Evolutionary conservation across 352 stramenopile species (phyloP), one percentile per base, ranked within the genome.

Genomic region (Pythium sukuiense): DNA sequence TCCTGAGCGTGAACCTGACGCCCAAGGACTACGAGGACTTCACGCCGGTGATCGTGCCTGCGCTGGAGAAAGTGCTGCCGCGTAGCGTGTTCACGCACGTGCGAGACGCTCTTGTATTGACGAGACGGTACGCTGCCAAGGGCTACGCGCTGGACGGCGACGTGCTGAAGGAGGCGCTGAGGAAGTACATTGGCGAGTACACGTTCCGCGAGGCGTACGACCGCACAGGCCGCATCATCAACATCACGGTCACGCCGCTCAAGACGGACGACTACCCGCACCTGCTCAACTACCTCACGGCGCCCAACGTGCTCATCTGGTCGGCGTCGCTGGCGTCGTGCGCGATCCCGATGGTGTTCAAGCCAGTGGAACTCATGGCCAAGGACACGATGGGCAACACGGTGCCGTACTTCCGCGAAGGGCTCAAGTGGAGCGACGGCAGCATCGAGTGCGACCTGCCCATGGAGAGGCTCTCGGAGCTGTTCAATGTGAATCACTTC

Each of bases 401-500:
- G 14, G 85, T 95, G 11, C 85, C 85, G 29, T 93, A 93, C 59
- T 91, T 83, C 33, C 81, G 83, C 37, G 83, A 94, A 75, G 84
- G 85, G 0, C 59, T 90, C 7, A 95, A 97, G 59, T 99, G 97
- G 89, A 97, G 92, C 62, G 97, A 99, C 72, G 97, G 97, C 27
- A 98, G 89, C 56, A 70, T 96, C 45, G 85, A 96, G 69, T 93
- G 83, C 63, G 97, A 99, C 76, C 74, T 99, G 46, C 97, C 97
- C 8, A 99, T 99, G 96, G 88, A 99, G 67, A 81, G 92, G 20
- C 72, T 98, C n/a, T 89, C 83, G 6, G 90, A 98, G 71, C 87
- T 99, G 41, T 99, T 99, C 79, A 99, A 99, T 74, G 93, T 99
- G 20, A 99, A 99, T 72, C 96, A 99, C 67, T 99, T 99, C 65